Evolutionary conservation across 2,329 filamentous ascomycete genomes (phyloP), one percentile per base, ranked within the genome.

Genomic region (Trichophyton schoenleinii): DNA sequence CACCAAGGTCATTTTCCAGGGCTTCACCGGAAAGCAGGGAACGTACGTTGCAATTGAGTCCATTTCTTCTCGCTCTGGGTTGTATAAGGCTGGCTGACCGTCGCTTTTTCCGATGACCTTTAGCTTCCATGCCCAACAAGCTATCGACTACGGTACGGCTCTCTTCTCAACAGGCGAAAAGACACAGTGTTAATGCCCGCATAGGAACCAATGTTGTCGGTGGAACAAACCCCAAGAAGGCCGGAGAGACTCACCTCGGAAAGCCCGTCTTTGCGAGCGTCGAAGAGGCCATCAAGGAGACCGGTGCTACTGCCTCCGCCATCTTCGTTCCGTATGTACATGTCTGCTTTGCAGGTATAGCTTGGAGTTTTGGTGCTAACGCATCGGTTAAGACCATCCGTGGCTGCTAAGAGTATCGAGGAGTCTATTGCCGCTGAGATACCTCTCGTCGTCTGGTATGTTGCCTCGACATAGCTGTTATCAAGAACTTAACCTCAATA

Each of bases 191-290:
- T 73, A 60, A 76, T 67, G 41, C 64, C 60, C 59, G 41, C 59
- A 65, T 70, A 95, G 90, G 92, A 75, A 99, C 94, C 70, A 92
- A 96, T 75, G 90, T 99, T 68, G 91, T 99, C 68, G 94, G 94
- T 76, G 94, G 94, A 74, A 97, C 92, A 73, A 97, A 97, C 81
- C 94, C 94, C 74, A 97, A 96, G 84, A 99, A 99, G 82, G 94
- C 94, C 67, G 94, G 94, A 72, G 79, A 84, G 71, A 87, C 85
- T 74, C 94, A 99, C 78, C 85, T 99, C 65, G 90, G 86, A 74
- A 87, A 88, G 69, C 94, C 94, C 63, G 94, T 99, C 72, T 99
- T 97, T 78, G 88, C 85, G 71, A 92, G 83, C 70, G 94, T 99
- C 68, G 78, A 79, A 69, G 91, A 99, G 61, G 94, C 89, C 66